Percentiles rank a stretch among this genome's conserved stretches.
Evolutionary conservation across 768 basidiomycete species (phyloP).

Genomic region (Rhizopogon vulgaris): DNA sequence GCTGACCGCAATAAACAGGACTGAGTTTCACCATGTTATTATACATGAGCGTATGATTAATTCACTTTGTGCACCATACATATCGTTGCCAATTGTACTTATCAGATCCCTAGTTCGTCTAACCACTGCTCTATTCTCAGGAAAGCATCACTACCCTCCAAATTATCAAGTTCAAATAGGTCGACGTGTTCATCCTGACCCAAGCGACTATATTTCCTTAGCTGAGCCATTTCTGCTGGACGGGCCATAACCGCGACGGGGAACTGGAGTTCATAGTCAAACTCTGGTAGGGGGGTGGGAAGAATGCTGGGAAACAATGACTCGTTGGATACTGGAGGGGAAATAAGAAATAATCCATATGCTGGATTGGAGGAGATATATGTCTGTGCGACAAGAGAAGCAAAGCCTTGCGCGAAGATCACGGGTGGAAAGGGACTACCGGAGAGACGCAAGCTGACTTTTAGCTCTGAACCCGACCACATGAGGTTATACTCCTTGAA

Average conservation of each 20-base stretch:
- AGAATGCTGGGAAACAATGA: slow-evolving; percentile 25
- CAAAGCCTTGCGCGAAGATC: slow-evolving; percentile 42
- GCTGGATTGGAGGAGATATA: slow-evolving; percentile 68
- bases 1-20: background rate
- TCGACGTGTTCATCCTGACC: slow-evolving; percentile 35
- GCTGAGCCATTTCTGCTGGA: slow-evolving; percentile 24
- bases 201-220: slow-evolving; percentile 36
- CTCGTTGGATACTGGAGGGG: slow-evolving; percentile 42
- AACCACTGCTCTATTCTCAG: slow-evolving; percentile 46
- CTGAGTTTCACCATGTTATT: background rate
- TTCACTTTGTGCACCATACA: background rate
- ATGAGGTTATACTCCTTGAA: background rate
- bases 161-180: slow-evolving; percentile 25
- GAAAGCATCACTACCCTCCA: slow-evolving; percentile 34
- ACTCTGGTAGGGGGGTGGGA: slow-evolving; percentile 39
- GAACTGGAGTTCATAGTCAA: slow-evolving; percentile 56
- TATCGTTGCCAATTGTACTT: background rate
- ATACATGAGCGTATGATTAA: background rate
- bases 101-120: slow-evolving; percentile 47
- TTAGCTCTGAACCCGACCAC: slow-evolving; percentile 26
- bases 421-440: slow-evolving; percentile 52
- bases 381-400: slow-evolving; percentile 55
- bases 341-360: slow-evolving; percentile 54
- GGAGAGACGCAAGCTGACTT: slow-evolving; percentile 34
- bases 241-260: slow-evolving; percentile 49